phyloP scores from a whole-genome alignment of 805 yeast species.

The Candida orba region DNA sequence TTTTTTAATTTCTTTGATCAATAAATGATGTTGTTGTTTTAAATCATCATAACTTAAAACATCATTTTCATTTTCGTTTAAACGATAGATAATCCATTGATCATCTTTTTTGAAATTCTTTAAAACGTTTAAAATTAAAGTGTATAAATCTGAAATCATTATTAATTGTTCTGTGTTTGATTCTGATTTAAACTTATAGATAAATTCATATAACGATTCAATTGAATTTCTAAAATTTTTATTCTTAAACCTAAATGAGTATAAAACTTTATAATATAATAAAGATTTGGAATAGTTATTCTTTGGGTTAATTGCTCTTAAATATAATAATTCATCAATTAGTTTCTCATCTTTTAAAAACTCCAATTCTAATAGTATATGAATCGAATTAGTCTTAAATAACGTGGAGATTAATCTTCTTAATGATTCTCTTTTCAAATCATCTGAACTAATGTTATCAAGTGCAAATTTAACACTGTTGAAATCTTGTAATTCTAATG shows the following conservation, averaged over 20 bases:
- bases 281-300: conserved; percentile 27
- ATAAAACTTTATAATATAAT: conserved; percentile 42
- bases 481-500: conserved; percentile 26
- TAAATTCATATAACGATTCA: conserved; percentile 36
- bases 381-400: conserved; percentile 33
- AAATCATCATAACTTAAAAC: conserved; percentile 13
- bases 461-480: conserved; percentile 30
- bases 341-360: conserved; percentile 35
- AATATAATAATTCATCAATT: conserved; percentile 36
- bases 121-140: conserved; percentile 33
- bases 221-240: conserved; percentile 45
- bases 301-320: conserved; percentile 18
- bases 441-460: conserved; percentile 14
- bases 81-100: conserved; percentile 32
- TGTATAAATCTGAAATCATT: conserved; percentile 29
- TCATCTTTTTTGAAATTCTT: conserved; percentile 31
- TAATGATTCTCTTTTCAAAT: conserved; percentile 19
- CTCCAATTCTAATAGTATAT: conserved; percentile 33
- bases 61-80: conserved; percentile 15
- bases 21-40: not conserved
- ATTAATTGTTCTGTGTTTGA: conserved; percentile 7
- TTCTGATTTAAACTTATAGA: conserved; percentile 18
- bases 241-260: conserved; percentile 42
- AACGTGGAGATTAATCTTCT: conserved; percentile 32
- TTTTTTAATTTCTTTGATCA: conserved; percentile 3